A percentile compares a stretch with the other conserved stretches of the same genome.
Evolutionary conservation across 2,329 filamentous ascomycete species (phyloP).

Genomic region (Paraconiothyrium sp.): DNA sequence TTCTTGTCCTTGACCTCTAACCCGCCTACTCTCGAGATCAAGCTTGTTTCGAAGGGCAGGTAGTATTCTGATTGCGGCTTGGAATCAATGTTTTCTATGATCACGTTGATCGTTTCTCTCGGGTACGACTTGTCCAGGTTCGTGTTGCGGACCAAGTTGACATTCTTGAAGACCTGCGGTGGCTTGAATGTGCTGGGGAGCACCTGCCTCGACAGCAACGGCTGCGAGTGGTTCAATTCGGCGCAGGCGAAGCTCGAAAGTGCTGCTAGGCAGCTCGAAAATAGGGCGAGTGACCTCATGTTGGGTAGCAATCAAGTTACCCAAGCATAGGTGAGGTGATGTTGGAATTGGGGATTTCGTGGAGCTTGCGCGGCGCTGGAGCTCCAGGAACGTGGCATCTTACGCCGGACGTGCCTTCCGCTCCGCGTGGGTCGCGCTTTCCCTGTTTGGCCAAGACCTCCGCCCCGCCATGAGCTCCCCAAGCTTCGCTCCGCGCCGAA

Average conservation of each 20-base stretch:
- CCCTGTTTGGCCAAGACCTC: slow-evolving; percentile 32
- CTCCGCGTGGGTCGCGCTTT: slow-evolving; percentile 27
- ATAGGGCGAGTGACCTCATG: slow-evolving; percentile 52
- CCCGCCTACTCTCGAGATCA: slow-evolving; percentile 81
- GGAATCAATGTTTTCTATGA: slow-evolving; percentile 86
- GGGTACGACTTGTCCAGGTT: slow-evolving; percentile 94
- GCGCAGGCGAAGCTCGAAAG: slow-evolving; percentile 68
- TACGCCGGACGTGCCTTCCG: slow-evolving; percentile 32
- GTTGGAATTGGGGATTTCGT: slow-evolving; percentile 27
- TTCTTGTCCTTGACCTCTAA: slow-evolving; percentile 95
- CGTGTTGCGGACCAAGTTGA: slow-evolving; percentile 87
- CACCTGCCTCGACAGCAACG: slow-evolving; percentile 62
- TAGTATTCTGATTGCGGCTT: slow-evolving; percentile 89
- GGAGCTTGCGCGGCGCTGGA: slow-evolving; percentile 28
- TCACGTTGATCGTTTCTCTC: slow-evolving; percentile 90
- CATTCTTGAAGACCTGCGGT: slow-evolving; percentile 91
- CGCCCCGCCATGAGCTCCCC: not conserved
- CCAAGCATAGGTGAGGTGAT: slow-evolving; percentile 44
- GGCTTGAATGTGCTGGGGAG: slow-evolving; percentile 73
- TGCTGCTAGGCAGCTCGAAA: slow-evolving; percentile 59
- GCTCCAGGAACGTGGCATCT: slow-evolving; percentile 53
- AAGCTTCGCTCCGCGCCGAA: slow-evolving; percentile 4
- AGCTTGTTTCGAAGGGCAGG: slow-evolving; percentile 80
- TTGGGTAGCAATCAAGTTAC: slow-evolving; percentile 41
- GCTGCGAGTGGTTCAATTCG: slow-evolving; percentile 68